phyloP scores from a whole-genome alignment of 2,329 filamentous ascomycete species.

The Chalaropsis thielavioides region DNA sequence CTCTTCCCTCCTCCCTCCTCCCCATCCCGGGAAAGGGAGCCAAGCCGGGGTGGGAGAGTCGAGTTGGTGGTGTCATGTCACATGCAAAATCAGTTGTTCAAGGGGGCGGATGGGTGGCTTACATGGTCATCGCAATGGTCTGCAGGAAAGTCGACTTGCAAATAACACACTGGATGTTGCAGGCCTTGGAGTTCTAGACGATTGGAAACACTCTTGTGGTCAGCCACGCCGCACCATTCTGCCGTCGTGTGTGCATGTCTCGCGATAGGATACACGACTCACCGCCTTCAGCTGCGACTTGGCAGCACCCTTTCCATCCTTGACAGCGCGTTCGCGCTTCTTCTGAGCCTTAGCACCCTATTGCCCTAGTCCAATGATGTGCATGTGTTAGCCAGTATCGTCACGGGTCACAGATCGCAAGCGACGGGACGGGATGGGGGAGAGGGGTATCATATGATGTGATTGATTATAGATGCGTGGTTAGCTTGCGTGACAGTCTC shows the following conservation, averaged over 20 bases:
- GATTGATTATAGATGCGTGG: not conserved
- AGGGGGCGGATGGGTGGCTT: constrained; percentile 24
- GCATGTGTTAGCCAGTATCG: not conserved
- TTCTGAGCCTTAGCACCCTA: constrained; percentile 53
- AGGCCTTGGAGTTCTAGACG: constrained; percentile 53
- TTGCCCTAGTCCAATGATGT: not conserved
- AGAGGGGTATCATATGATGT: not conserved
- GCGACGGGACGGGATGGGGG: constrained; percentile 1
- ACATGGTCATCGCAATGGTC: constrained; percentile 60
- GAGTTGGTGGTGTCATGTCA: too few relatives aligned
- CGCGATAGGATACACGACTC: constrained; percentile 24
- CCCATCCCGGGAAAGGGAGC: not conserved
- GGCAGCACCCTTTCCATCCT: constrained; percentile 41
- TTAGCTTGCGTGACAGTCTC: not conserved
- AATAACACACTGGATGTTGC: constrained; percentile 60
- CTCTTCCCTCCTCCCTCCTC: not conserved
- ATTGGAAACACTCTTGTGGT: not conserved
- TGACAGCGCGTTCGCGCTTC: constrained; percentile 58
- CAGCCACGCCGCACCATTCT: not conserved
- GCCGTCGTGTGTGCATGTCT: not conserved
- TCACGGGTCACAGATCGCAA: constrained; percentile 9
- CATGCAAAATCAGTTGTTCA: not conserved
- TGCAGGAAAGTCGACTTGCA: constrained; percentile 70
- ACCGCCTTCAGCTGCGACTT: constrained; percentile 58
- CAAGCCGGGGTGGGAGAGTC: not conserved